Evolutionary conservation across 129 eudicot species (phyloP).

Genomic region (Escallonia herrerae): DNA sequence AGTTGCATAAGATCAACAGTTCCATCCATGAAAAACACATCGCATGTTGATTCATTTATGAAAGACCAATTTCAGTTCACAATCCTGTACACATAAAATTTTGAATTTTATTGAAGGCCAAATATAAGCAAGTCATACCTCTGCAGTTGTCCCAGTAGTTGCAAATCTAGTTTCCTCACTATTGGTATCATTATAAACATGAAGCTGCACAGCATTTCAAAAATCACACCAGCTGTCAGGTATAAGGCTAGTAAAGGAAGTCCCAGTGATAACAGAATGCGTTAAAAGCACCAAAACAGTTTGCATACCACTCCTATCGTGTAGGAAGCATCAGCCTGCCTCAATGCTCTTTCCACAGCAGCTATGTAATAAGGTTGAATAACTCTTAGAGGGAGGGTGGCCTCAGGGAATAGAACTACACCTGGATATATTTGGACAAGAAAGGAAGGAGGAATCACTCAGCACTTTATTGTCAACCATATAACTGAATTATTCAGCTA

Average conservation of each 20-base stretch:
- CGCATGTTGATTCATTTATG: too few relatives aligned
- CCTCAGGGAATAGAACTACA: constrained; percentile 90
- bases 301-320: constrained; percentile 89
- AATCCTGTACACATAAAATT: too few relatives aligned
- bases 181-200: constrained; percentile 49
- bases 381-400: constrained; percentile 83
- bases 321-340: constrained; percentile 56
- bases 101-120: too few relatives aligned
- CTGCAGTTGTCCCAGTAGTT: constrained; percentile 83
- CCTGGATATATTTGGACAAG: constrained; percentile 35
- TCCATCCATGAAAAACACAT: too few relatives aligned
- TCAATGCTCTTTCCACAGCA: constrained; percentile 69
- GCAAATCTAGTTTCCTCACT: constrained; percentile 56
- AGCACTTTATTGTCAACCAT: too few relatives aligned
- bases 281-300: neutral
- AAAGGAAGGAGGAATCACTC: neutral
- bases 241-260: neutral
- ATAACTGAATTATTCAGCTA: too few relatives aligned
- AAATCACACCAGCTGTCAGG: constrained; percentile 3
- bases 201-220: constrained; percentile 42
- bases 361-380: constrained; percentile 57
- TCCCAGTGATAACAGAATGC: neutral
- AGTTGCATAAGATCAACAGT: too few relatives aligned
- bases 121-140: constrained; percentile 35
- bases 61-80: too few relatives aligned